phyloP scores from a whole-genome alignment of 768 basidiomycete species.

The Leccinum boreale region DNA sequence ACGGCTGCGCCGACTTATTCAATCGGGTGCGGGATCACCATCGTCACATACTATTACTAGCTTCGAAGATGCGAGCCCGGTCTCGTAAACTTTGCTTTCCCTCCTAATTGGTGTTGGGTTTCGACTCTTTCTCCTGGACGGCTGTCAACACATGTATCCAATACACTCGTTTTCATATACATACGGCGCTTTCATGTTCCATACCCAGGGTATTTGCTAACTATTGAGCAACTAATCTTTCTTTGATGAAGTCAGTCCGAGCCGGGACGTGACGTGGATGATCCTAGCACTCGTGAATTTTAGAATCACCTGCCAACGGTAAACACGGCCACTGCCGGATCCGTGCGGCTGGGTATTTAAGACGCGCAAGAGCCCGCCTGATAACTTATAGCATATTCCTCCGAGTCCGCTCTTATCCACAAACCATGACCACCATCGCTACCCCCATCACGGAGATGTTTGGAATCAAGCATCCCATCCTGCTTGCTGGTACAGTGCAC shows the following conservation, averaged over 20 bases:
- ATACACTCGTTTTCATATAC: conserved; percentile 28
- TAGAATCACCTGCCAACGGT: background rate
- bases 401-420: background rate
- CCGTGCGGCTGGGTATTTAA: background rate
- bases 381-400: background rate
- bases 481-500: conserved; percentile 63
- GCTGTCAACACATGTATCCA: conserved; percentile 30
- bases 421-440: conserved; percentile 51
- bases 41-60: conserved; percentile 12
- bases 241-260: background rate
- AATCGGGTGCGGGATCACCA: conserved; percentile 41
- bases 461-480: conserved; percentile 82
- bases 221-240: conserved; percentile 11
- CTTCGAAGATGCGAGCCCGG: conserved; percentile 8
- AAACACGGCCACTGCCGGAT: background rate
- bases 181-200: conserved; percentile 22
- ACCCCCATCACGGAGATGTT: conserved; percentile 91
- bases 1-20: conserved; percentile 72
- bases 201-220: conserved; percentile 25
- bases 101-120: background rate
- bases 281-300: background rate
- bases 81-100: conserved; percentile 10
- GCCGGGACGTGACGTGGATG: background rate
- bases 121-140: conserved; percentile 19
- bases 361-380: background rate